phyloP scores from a whole-genome alignment of 768 basidiomycete species.

The Termitomyces sp. region DNA sequence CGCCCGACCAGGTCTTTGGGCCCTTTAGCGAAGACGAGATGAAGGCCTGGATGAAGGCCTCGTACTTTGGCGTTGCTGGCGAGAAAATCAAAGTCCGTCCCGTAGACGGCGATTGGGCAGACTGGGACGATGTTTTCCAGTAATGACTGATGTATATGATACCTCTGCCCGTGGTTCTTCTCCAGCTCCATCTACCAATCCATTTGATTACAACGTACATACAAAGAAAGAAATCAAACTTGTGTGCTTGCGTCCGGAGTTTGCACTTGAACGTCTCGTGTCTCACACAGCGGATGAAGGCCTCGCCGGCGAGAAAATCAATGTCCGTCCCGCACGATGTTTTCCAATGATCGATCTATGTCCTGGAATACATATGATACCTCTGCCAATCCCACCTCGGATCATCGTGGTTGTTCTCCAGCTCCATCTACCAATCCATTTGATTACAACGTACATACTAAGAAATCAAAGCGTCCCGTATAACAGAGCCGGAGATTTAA shows the following conservation, averaged over 20 bases:
- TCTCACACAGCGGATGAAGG: constrained; percentile 86
- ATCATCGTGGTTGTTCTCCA: constrained; percentile 93
- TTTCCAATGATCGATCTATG: constrained; percentile 44
- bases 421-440: constrained; percentile 67
- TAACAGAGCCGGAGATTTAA: constrained; percentile 55
- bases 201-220: not conserved
- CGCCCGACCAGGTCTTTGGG: constrained; percentile 58
- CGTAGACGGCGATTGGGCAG: constrained; percentile 66
- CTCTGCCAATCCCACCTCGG: constrained; percentile 80
- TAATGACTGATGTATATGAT: constrained; percentile 81
- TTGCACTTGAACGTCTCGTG: constrained; percentile 99
- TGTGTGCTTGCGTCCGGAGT: constrained; percentile 28
- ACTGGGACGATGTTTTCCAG: constrained; percentile 62
- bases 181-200: constrained; percentile 77
- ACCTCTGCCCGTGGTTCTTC: constrained; percentile 88
- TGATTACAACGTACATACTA: not conserved
- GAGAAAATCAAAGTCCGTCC: constrained; percentile 74
- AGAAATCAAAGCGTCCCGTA: constrained; percentile 71
- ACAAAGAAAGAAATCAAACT: constrained; percentile 26
- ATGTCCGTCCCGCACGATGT: constrained; percentile 60
- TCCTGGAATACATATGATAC: constrained; percentile 97
- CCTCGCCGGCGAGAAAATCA: constrained; percentile 73
- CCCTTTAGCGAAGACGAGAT: constrained; percentile 81
- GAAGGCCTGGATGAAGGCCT: constrained; percentile 71
- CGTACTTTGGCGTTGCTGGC: constrained; percentile 74